Conservation (phyloP, 768 basidiomycete species). For the Pisolithus tinctorius region DNA sequence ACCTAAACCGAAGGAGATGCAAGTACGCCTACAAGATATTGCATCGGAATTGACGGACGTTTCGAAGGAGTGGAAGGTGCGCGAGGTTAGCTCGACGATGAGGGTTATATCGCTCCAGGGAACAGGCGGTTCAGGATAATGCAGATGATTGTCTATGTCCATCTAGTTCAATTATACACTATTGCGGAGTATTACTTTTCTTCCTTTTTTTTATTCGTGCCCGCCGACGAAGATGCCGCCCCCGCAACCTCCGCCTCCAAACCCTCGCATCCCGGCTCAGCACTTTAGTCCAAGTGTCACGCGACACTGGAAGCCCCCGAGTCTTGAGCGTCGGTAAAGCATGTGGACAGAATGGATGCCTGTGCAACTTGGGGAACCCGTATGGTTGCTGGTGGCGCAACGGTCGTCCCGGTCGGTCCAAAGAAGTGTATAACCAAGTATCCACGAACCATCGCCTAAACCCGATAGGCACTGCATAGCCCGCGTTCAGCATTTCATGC, state of each 20-base stretch:
- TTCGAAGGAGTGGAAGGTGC: constrained; percentile 46
- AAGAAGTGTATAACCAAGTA: constrained; percentile 18
- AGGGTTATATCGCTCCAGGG: constrained; percentile 38
- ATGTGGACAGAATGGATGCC: constrained; percentile 17
- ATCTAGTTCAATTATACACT: constrained; percentile 19
- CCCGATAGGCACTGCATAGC: constrained; percentile 35
- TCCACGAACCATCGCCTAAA: constrained; percentile 36
- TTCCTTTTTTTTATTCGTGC: constrained; percentile 6
- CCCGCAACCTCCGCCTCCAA: constrained; percentile 8
- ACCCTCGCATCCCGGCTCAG: constrained; percentile 13
- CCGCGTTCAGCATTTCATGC: constrained; percentile 33
- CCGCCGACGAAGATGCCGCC: neutral
- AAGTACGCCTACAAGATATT: constrained; percentile 38
- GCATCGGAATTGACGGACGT: constrained; percentile 39
- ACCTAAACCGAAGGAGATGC: constrained; percentile 34
- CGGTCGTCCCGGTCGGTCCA: constrained; percentile 7
- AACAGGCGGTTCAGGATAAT: constrained; percentile 16
- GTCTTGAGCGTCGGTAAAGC: constrained; percentile 23
- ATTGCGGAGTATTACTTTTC: constrained; percentile 18
- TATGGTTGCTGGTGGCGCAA: constrained; percentile 19
- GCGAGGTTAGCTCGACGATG: constrained; percentile 32
- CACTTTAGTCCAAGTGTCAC: constrained; percentile 17
- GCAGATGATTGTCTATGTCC: constrained; percentile 9
- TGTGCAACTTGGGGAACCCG: constrained; percentile 17
- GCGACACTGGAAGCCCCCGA: constrained; percentile 29